Evolutionary conservation across 75 land plant species (phyloP).

Genomic region (Picea sitchensis): DNA sequence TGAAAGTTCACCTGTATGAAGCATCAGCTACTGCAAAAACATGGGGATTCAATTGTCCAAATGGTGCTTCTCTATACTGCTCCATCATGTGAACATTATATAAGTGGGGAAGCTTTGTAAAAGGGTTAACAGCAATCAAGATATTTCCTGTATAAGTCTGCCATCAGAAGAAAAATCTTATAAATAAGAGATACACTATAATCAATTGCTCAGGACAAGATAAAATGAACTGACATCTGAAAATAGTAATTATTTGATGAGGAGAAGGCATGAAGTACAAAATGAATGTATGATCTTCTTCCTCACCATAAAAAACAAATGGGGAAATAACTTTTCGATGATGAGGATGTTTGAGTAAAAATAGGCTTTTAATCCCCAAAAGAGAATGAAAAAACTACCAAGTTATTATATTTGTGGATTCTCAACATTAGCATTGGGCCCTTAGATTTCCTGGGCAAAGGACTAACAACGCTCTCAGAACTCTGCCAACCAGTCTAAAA

Average conservation of each 20-base stretch:
- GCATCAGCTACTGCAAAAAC: slow-evolving; percentile 99
- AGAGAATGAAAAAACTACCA: too few relatives aligned
- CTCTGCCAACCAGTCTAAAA: too few relatives aligned
- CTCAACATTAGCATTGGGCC: too few relatives aligned
- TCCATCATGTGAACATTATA: slow-evolving; percentile 98
- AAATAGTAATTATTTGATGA: neutral
- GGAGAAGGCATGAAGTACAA: neutral
- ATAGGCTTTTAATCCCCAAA: too few relatives aligned
- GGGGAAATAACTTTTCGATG: neutral
- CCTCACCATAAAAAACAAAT: neutral
- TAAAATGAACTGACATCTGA: neutral
- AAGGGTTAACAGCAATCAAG: slow-evolving; percentile 98
- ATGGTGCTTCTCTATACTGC: slow-evolving; percentile 88
- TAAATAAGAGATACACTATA: neutral
- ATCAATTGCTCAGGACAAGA: neutral
- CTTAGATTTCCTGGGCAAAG: too few relatives aligned
- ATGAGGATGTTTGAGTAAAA: neutral
- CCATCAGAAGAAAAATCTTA: slow-evolving; percentile 1
- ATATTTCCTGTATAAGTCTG: slow-evolving; percentile 99
- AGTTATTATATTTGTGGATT: too few relatives aligned
- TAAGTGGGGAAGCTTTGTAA: slow-evolving; percentile 95
- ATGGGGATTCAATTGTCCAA: slow-evolving; percentile 97
- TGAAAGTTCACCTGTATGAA: slow-evolving; percentile 68
- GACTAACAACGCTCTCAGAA: too few relatives aligned
- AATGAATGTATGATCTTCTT: too few relatives aligned